Conservation (phyloP, 805 yeast species). For the Brettanomyces custersianus region DNA sequence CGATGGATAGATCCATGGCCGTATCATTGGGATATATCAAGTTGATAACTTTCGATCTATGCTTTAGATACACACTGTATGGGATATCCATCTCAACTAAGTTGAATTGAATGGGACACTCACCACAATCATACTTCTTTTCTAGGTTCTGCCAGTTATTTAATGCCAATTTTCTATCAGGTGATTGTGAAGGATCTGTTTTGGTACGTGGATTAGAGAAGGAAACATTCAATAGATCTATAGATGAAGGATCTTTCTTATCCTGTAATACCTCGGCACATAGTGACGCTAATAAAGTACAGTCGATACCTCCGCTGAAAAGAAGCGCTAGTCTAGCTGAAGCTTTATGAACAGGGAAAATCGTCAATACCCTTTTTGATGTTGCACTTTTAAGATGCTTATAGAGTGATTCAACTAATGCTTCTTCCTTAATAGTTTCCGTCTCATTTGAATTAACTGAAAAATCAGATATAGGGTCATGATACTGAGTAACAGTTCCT, state of each 20-base stretch:
- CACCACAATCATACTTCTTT: conserved; percentile 30
- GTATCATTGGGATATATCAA: conserved; percentile 80
- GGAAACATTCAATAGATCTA: conserved; percentile 87
- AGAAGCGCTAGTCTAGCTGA: conserved; percentile 46
- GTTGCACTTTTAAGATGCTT: conserved; percentile 31
- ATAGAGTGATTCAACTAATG: conserved; percentile 16
- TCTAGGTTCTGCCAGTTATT: conserved; percentile 48
- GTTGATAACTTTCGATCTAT: conserved; percentile 42
- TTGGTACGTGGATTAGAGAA: conserved; percentile 83
- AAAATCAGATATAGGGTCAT: background rate
- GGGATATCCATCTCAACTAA: conserved; percentile 68
- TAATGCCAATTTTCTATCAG: conserved; percentile 75
- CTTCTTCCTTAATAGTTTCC: background rate
- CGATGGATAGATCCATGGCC: conserved; percentile 94
- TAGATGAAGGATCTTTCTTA: conserved; percentile 19
- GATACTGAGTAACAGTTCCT: background rate
- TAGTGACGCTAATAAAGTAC: conserved; percentile 67
- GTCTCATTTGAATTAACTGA: background rate
- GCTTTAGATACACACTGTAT: conserved; percentile 51
- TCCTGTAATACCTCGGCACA: conserved; percentile 25
- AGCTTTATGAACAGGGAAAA: conserved; percentile 42
- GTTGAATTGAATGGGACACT: conserved; percentile 29
- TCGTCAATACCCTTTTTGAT: conserved; percentile 43
- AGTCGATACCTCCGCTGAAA: conserved; percentile 94
- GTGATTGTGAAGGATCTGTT: conserved; percentile 53